Evolutionary conservation across 306 rosid genomes (phyloP).

Genomic region (Pachyrhizus erosus): DNA sequence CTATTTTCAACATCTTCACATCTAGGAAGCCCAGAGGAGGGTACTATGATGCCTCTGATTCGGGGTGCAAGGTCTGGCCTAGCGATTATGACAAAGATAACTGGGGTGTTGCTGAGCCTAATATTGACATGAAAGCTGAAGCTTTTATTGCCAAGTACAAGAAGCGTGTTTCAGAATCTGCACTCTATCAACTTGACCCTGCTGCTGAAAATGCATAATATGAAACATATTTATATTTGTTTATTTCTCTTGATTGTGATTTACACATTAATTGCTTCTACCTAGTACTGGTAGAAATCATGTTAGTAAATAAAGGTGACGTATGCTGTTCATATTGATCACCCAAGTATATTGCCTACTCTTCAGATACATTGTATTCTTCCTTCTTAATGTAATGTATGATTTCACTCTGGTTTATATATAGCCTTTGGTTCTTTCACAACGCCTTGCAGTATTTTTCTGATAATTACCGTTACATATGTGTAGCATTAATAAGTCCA

Average conservation of each 20-base stretch:
- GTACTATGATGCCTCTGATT: constrained; percentile 33
- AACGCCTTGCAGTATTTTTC: neutral
- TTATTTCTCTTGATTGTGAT: constrained; percentile 13
- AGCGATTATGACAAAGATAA: constrained; percentile 68
- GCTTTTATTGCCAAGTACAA: constrained; percentile 54
- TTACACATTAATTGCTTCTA: constrained; percentile 23
- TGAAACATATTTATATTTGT: constrained; percentile 12
- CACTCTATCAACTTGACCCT: constrained; percentile 41
- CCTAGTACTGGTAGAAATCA: constrained; percentile 24
- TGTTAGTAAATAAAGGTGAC: neutral
- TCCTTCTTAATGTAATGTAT: neutral
- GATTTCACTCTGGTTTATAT: neutral
- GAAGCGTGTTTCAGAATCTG: constrained; percentile 56
- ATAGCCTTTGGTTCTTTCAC: neutral
- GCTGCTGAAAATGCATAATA: constrained; percentile 9
- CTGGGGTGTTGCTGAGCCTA: constrained; percentile 64
- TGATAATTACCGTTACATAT: neutral
- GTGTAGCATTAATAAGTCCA: neutral
- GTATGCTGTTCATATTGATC: neutral
- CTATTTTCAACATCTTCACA: constrained; percentile 61
- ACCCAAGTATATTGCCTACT: neutral
- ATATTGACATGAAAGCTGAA: constrained; percentile 61
- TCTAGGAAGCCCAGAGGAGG: constrained; percentile 42
- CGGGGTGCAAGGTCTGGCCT: constrained; percentile 50
- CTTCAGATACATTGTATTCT: neutral